phyloP scores from a whole-genome alignment of 371 early-diverging fungal genomes.

The Haplosporangium sp. region DNA sequence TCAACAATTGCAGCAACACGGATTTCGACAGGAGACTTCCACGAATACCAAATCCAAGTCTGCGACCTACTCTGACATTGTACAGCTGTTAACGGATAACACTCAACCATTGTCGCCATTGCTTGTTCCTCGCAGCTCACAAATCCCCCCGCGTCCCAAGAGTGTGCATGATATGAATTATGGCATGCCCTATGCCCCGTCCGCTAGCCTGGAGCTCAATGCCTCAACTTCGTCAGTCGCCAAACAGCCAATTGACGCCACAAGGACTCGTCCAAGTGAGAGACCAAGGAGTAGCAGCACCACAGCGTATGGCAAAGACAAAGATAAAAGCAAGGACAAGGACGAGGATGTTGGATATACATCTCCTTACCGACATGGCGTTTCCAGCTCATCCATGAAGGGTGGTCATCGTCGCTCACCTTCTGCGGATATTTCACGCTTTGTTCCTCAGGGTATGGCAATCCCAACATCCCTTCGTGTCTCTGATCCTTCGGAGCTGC shows the following conservation, averaged over 20 bases:
- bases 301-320: background rate
- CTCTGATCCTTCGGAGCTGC: background rate
- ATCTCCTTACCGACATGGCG: constrained; percentile 16
- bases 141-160: constrained; percentile 2
- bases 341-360: constrained; percentile 18
- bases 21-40: background rate
- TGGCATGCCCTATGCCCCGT: constrained; percentile 2
- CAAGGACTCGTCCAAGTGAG: background rate
- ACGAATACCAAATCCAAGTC: background rate
- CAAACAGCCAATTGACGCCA: background rate
- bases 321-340: background rate
- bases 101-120: background rate
- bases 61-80: background rate
- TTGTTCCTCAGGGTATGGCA: background rate
- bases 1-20: background rate
- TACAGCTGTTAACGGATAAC: background rate
- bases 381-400: constrained; percentile 14
- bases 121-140: background rate
- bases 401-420: constrained; percentile 10
- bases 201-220: background rate
- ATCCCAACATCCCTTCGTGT: background rate
- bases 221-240: background rate
- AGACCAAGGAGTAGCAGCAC: constrained; percentile 5
- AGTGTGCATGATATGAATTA: constrained; percentile 9
- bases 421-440: background rate